phyloP scores from a whole-genome alignment of 179 eudicot species.

The Beta corolliflora region DNA sequence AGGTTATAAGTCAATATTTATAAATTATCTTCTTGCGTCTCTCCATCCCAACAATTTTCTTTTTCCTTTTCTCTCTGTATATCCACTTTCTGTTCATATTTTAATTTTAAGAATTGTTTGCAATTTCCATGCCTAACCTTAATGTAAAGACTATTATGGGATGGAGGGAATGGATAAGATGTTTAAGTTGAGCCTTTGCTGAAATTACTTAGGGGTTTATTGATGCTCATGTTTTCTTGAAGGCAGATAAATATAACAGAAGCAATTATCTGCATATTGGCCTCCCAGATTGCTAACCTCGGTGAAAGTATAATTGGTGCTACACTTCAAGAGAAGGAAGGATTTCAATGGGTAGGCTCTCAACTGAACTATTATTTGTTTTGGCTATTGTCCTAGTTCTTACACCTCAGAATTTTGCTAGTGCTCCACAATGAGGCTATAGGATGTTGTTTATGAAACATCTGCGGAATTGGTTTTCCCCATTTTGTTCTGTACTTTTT shows the following conservation, averaged over 20 bases:
- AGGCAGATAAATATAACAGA: slow-evolving; percentile 60
- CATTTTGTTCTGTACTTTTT: background rate
- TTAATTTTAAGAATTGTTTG: background rate
- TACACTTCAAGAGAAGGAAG: slow-evolving; percentile 81
- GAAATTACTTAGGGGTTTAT: background rate
- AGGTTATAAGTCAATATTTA: background rate
- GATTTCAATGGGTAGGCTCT: slow-evolving; percentile 75
- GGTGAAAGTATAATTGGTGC: slow-evolving; percentile 96
- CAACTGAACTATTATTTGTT: background rate
- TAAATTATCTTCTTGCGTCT: background rate
- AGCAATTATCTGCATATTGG: slow-evolving; percentile 69
- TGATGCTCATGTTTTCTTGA: slow-evolving; percentile 16
- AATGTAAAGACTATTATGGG: background rate
- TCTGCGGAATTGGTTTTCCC: background rate
- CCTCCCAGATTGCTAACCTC: slow-evolving; percentile 86
- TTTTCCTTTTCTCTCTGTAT: background rate
- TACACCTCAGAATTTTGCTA: background rate
- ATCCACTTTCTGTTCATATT: background rate
- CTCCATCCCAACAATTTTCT: background rate
- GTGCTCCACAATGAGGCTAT: background rate
- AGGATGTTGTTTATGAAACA: background rate
- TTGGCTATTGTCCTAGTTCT: background rate
- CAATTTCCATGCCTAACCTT: background rate
- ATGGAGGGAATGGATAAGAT: background rate
- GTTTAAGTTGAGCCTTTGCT: background rate